phyloP scores from a whole-genome alignment of 192 early-diverging fungal species.

The Backusella circina region DNA sequence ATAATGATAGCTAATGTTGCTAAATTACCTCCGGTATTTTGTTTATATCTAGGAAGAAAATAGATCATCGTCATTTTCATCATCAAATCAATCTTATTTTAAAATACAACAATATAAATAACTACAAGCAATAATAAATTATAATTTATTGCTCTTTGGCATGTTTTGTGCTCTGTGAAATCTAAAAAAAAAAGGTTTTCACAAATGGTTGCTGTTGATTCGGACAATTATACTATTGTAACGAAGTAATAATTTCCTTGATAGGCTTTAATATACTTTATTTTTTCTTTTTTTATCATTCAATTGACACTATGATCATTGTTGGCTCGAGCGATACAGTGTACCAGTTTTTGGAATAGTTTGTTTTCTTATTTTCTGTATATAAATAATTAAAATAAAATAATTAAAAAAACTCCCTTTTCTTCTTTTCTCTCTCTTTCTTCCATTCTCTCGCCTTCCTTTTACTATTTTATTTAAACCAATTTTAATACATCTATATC shows the following conservation, averaged over 20 bases:
- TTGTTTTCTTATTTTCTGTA: neutral
- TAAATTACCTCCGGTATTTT: neutral
- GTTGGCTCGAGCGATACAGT: conserved; percentile 8
- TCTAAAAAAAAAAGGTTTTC: neutral
- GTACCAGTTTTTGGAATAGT: neutral
- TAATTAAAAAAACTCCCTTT: neutral
- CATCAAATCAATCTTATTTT: neutral
- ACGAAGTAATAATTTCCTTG: neutral
- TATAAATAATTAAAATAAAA: neutral
- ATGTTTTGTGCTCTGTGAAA: neutral
- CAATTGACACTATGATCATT: neutral
- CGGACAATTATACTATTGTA: conserved; percentile 6
- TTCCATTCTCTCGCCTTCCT: neutral
- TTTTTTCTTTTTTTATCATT: neutral
- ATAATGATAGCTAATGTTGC: neutral
- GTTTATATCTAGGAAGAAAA: neutral
- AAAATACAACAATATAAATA: neutral
- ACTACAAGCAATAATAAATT: neutral
- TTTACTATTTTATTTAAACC: neutral
- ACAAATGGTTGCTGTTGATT: neutral
- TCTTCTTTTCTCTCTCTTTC: neutral
- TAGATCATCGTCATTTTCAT: neutral
- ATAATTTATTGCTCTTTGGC: neutral
- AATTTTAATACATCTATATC: neutral
- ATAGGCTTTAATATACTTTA: neutral